These are phyloP conservation scores for Xanthoconium separans DNA, from an alignment of 1,284 basidiomycete genomes.

Conservation along the genomic window DNA sequence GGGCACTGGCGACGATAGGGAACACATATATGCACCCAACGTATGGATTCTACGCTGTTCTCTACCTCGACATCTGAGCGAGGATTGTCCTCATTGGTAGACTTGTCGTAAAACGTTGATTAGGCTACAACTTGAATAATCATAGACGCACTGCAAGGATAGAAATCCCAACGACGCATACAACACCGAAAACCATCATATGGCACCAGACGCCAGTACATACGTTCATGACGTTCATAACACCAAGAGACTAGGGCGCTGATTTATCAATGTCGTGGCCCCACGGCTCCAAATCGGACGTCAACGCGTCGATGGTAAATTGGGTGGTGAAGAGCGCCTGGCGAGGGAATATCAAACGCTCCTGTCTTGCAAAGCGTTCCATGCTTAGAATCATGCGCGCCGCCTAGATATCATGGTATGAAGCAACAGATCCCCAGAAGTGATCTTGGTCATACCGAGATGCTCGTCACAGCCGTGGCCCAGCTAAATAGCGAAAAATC, in stretches of 20 bases:
- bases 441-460: slow-evolving; percentile 6
- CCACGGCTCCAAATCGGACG: not conserved
- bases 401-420: slow-evolving; percentile 12
- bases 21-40: too few relatives aligned
- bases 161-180: too few relatives aligned
- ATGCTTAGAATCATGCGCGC: slow-evolving; percentile 12
- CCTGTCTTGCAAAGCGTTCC: slow-evolving; percentile 20
- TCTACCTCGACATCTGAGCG: too few relatives aligned
- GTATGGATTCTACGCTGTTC: too few relatives aligned
- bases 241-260: not conserved
- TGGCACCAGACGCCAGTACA: not conserved
- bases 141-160: too few relatives aligned
- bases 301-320: not conserved
- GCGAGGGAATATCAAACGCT: not conserved
- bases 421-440: not conserved
- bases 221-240: too few relatives aligned
- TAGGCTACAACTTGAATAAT: too few relatives aligned
- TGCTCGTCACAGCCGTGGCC: slow-evolving; percentile 4
- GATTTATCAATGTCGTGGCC: not conserved
- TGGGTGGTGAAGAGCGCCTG: not conserved
- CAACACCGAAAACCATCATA: too few relatives aligned
- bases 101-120: too few relatives aligned
- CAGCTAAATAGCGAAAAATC: slow-evolving; percentile 12
- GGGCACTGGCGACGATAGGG: too few relatives aligned
- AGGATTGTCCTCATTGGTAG: too few relatives aligned